These are phyloP conservation scores for Pyrus betulifolia DNA, from an alignment of 306 rosid species.

Conservation along the genomic window DNA sequence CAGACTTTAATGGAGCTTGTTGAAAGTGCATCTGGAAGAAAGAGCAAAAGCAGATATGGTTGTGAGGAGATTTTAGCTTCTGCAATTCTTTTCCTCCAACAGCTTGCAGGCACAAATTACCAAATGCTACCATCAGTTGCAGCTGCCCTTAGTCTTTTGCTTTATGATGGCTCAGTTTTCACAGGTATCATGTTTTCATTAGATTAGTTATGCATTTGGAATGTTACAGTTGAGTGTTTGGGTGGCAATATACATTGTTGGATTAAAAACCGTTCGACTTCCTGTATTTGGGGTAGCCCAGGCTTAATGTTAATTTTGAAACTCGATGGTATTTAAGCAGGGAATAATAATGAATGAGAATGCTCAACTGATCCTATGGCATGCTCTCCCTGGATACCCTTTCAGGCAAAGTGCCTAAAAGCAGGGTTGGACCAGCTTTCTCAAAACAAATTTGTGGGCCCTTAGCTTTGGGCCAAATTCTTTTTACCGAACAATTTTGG, in stretches of 20 bases:
- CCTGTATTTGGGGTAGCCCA: not conserved
- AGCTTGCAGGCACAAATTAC: slow-evolving; percentile 35
- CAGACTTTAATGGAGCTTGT: slow-evolving; percentile 40
- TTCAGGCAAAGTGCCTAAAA: not conserved
- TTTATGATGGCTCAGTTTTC: slow-evolving; percentile 25
- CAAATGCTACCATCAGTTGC: slow-evolving; percentile 53
- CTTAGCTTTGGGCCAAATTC: no score
- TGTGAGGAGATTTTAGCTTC: slow-evolving; percentile 54
- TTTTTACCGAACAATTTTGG: no score
- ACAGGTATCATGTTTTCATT: slow-evolving; percentile 38
- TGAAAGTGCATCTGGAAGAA: slow-evolving; percentile 25
- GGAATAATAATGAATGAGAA: not conserved
- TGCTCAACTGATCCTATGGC: not conserved
- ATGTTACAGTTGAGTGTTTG: not conserved
- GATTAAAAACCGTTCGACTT: not conserved
- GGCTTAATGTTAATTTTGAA: not conserved
- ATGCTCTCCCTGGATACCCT: not conserved
- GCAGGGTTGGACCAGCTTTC: no score
- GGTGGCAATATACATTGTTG: not conserved
- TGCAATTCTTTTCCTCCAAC: slow-evolving; percentile 61
- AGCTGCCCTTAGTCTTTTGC: slow-evolving; percentile 71
- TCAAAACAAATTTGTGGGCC: no score
- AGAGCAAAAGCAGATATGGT: slow-evolving; percentile 27
- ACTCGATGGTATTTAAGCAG: not conserved
- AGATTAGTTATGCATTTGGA: not conserved